A percentile compares a stretch with the other conserved stretches of the same genome.
Evolutionary conservation across 1,284 basidiomycete genomes (phyloP).

Genomic region (Ustilago lituana): DNA sequence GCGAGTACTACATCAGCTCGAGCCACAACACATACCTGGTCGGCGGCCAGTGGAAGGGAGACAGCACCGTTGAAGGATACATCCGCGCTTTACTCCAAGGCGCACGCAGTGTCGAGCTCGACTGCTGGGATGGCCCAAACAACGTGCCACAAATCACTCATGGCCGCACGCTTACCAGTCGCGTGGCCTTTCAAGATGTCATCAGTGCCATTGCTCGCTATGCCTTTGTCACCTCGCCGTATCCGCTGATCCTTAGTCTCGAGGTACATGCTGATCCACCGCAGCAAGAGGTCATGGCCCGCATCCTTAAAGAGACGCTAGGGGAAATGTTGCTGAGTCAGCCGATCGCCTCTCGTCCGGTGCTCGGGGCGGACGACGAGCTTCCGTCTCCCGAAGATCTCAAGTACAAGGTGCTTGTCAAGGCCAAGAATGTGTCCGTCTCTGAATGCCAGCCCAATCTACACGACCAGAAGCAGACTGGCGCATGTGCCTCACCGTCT

Average conservation of each 20-base stretch:
- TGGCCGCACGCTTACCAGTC: constrained; percentile 88
- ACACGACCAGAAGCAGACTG: constrained; percentile 1
- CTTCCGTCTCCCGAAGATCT: constrained; percentile 90
- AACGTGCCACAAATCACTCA: constrained; percentile 74
- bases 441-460: constrained; percentile 15
- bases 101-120: constrained; percentile 85
- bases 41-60: constrained; percentile 90
- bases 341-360: constrained; percentile 65
- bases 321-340: constrained; percentile 74
- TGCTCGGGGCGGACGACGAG: constrained; percentile 64
- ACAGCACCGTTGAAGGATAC: constrained; percentile 94
- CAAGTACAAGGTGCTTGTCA: constrained; percentile 82
- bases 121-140: constrained; percentile 88
- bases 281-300: constrained; percentile 84
- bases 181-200: constrained; percentile 83
- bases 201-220: constrained; percentile 89
- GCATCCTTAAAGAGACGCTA: constrained; percentile 81
- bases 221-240: constrained; percentile 90
- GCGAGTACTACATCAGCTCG: constrained; percentile 90
- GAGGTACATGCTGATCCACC: constrained; percentile 86
- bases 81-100: constrained; percentile 89
- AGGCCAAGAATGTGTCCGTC: constrained; percentile 69
- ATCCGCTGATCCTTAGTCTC: constrained; percentile 92
- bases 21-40: constrained; percentile 98
- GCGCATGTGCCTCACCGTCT: neutral